Base-by-base conservation (phyloP, 495 filamentous ascomycete genomes). In the Aspergillus nanangensis region DNA sequence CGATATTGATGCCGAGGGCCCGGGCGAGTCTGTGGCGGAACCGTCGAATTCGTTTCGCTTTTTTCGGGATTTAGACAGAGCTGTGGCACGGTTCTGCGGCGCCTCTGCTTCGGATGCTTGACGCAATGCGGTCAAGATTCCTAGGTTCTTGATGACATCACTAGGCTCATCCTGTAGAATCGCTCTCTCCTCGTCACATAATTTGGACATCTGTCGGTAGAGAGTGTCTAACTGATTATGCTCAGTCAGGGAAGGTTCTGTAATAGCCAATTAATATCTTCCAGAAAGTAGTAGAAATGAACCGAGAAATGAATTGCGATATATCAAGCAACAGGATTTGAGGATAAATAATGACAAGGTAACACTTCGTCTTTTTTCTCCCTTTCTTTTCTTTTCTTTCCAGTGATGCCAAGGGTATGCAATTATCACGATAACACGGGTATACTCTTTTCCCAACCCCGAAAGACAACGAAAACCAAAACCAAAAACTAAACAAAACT, bases 1-100 rank as follows among this genome's bases (percentile, higher is more conserved):
- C 32, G 66, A 60, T 15, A 61, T 50, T n/a, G 64, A 41, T n/a
- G 58, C 75, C 13, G 83, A 86, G 4, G 82, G 80, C n/a, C 77
- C 75, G 2, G 83, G 80, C 1, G 87, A 89, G 52, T 89, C 86
- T 14, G 75, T 77, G 8, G 78, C 78, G 7, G 81, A 75, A 19
- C 79, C 80, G 55, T 89, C 84, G 50, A 83, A 79, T 14, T 90
- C 87, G 55, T 81, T 79, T 44, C 84, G 74, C 42, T 86, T 84
- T 40, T 81, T 82, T 18, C 81, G 78, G 21, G 77, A 74, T 43
- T 77, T 78, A 34, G 67, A 60, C 27, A 75, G 55, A n/a, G 69
- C 57, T 18, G 57, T 52, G 9, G 66, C 62, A 51, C 74, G 67
- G 38, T 69, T 67, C 8, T 66, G 65, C n/a, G 76, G 70, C 0